Conservation (phyloP, 2,329 filamentous ascomycete species). For the Aureobasidium sp. region DNA sequence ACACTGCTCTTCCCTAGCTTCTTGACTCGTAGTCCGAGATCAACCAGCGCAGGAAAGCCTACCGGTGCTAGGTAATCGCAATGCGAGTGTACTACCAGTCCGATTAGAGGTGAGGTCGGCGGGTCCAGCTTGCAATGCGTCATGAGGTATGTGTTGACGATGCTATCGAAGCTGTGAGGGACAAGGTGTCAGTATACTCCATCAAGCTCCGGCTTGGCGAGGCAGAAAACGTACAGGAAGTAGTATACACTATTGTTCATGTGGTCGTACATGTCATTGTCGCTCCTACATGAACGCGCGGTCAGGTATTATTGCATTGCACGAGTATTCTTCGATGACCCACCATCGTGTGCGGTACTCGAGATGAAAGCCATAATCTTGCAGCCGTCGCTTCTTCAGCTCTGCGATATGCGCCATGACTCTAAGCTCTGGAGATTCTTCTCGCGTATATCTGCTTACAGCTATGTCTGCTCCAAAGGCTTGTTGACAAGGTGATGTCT, state of each 20-base stretch:
- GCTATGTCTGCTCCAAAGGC: not conserved
- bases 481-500: conserved; percentile 5
- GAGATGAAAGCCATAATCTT: conserved; percentile 70
- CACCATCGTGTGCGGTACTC: conserved; percentile 86
- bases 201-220: not conserved
- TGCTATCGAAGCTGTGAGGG: conserved; percentile 66
- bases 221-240: conserved; percentile 50
- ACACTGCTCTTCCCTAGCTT: conserved; percentile 82
- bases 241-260: conserved; percentile 89
- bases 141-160: conserved; percentile 85
- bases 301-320: conserved; percentile 13
- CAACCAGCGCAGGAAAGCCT: conserved; percentile 72
- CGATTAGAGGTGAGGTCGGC: conserved; percentile 63
- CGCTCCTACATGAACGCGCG: conserved; percentile 52
- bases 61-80: conserved; percentile 80
- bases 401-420: conserved; percentile 17
- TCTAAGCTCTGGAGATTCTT: not conserved
- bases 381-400: conserved; percentile 54
- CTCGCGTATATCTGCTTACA: not conserved
- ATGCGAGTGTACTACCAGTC: conserved; percentile 76
- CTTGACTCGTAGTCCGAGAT: conserved; percentile 74
- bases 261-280: conserved; percentile 93
- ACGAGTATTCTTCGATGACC: not conserved
- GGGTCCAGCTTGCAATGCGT: conserved; percentile 68
- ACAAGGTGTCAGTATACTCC: too few species aligned